Evolutionary conservation across 345 rosid species (phyloP), one percentile per base, ranked within the genome.

Genomic region (Brassica juncea): DNA sequence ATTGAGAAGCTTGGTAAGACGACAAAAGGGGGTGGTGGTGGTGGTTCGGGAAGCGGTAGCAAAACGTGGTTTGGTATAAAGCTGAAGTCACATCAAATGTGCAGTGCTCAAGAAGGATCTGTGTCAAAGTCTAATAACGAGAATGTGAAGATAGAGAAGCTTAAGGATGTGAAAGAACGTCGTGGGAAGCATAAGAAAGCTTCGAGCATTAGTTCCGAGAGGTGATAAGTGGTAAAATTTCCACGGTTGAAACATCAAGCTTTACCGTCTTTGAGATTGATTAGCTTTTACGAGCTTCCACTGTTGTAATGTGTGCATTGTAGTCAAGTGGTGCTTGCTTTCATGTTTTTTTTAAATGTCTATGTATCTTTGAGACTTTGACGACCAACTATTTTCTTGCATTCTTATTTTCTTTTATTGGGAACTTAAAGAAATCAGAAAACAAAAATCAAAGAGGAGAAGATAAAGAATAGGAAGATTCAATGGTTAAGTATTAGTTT

Each of bases 51-150:
- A 88, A 78, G 73, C 84, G 88, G 44, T 89, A 89, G 93, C 88
- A 80, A 60, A 85, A 74, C 49, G 85, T 87, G 97, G 66, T 90
- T 94, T n/a, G 84, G 84, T 16, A 62, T 77, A 15, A 92, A 84
- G 86, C 61, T 91, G 34, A 94, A 94, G 85, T 91, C 98, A 12
- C 80, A 75, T 59, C 98, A 92, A 77, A 91, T 94, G 97, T 94
- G 98, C 75, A 94, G 99, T 75, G 97, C 95, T 5, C 91, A 91
- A 76, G 99, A 94, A 77, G 91, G 91, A 27, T 92, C 97, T 4
- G 94, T 92, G 44, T 83, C 89, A 66, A 90, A 90, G 66, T 94
- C 87, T 74, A 91, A 87, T 55, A 84, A 57, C 7, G 84, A 79
- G 65, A 84, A 75, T 71, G 87, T 80, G 72, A 86, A 87, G 86